A percentile compares a stretch with the other conserved stretches of the same genome.
phyloP scores from a whole-genome alignment of 257 asterid genomes.

The Nicotiana obtusifolia region DNA sequence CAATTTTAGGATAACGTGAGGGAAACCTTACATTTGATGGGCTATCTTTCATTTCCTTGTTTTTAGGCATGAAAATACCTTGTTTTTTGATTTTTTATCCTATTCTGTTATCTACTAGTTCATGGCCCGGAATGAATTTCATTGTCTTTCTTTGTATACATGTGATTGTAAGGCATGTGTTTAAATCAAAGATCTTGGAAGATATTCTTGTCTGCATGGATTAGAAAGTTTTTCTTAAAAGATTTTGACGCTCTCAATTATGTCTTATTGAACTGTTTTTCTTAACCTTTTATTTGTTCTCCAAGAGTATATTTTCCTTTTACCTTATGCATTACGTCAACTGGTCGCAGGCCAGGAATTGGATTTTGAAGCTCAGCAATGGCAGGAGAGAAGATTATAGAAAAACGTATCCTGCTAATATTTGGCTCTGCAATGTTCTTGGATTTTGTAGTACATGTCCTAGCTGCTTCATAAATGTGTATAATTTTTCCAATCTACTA shows the following conservation, averaged over 20 bases:
- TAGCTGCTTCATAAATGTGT: neutral
- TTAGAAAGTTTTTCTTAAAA: neutral
- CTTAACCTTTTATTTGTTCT: neutral
- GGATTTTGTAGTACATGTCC: neutral
- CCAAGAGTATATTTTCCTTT: neutral
- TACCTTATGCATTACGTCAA: neutral
- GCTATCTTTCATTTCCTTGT: neutral
- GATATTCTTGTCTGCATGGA: neutral
- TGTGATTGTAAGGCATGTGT: neutral
- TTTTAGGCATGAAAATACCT: neutral
- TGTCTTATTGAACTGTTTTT: neutral
- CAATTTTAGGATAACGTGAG: neutral
- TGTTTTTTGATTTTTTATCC: neutral
- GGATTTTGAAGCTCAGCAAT: slow-evolving; percentile 32
- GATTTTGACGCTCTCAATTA: neutral
- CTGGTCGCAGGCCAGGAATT: slow-evolving; percentile 27
- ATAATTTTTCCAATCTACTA: neutral
- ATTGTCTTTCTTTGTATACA: neutral
- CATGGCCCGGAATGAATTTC: neutral
- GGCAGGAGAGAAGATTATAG: slow-evolving; percentile 53
- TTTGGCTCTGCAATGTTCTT: neutral
- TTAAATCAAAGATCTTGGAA: neutral
- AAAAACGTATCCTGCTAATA: slow-evolving; percentile 35
- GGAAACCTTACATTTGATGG: slow-evolving; percentile 2
- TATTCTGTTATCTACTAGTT: neutral